Conservation (phyloP, 257 asterid genomes). For the Ligustrum vulgare region DNA sequence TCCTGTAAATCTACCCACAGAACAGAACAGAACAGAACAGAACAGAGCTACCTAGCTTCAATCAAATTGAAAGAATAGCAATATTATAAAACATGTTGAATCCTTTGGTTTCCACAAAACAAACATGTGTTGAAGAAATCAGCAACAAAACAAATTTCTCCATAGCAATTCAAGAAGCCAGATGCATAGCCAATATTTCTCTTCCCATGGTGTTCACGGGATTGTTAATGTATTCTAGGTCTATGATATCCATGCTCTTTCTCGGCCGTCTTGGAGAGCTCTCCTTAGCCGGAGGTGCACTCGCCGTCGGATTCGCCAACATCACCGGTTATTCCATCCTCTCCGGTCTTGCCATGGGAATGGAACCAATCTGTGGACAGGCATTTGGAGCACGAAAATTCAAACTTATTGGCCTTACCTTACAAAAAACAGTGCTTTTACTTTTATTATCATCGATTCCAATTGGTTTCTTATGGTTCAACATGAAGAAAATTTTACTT, state of each 20-base stretch:
- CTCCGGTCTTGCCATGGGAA: constrained; percentile 61
- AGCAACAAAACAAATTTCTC: constrained; percentile 19
- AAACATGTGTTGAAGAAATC: constrained; percentile 25
- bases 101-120: constrained; percentile 37
- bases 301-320: constrained; percentile 51
- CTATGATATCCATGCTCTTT: constrained; percentile 57
- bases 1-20: neutral
- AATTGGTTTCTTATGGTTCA: constrained; percentile 49
- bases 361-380: constrained; percentile 71
- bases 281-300: constrained; percentile 52
- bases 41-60: too few relatives aligned
- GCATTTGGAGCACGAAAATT: constrained; percentile 56
- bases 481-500: constrained; percentile 39
- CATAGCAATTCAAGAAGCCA: constrained; percentile 29
- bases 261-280: constrained; percentile 54
- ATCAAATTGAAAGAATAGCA: neutral
- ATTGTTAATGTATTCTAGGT: constrained; percentile 52
- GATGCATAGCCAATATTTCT: constrained; percentile 37
- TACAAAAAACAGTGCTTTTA: constrained; percentile 45
- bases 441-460: constrained; percentile 42
- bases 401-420: constrained; percentile 45
- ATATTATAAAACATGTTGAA: constrained; percentile 30
- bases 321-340: constrained; percentile 62
- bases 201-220: constrained; percentile 54
- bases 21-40: too few relatives aligned